Conservation (phyloP, 148 eudicot species). For the Silene uniflora region DNA sequence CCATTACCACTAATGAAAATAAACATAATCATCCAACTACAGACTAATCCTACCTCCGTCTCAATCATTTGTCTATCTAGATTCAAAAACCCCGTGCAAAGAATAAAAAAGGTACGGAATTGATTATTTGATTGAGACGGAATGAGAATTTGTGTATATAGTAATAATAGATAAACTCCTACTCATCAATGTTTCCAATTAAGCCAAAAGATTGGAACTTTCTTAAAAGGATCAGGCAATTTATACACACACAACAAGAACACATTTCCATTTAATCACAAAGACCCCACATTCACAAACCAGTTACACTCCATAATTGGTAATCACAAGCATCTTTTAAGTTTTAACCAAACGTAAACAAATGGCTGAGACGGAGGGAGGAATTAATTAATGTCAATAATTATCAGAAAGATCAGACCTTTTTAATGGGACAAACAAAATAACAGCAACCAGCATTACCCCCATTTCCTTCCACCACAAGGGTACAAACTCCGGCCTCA, state of each 20-base stretch:
- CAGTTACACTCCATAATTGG: too few relatives aligned
- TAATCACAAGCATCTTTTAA: too few relatives aligned
- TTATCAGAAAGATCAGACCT: conserved; percentile 24
- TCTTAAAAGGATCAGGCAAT: not conserved
- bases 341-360: too few relatives aligned
- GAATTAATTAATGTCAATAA: too few relatives aligned
- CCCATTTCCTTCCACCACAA: not conserved
- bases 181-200: not conserved
- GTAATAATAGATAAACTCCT: too few relatives aligned
- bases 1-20: not conserved
- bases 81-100: too few relatives aligned
- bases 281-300: not conserved
- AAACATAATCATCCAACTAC: not conserved
- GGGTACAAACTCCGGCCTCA: conserved; percentile 23
- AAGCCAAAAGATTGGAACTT: conserved; percentile 6
- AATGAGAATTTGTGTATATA: too few relatives aligned
- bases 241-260: not conserved
- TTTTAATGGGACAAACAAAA: conserved; percentile 23
- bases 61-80: too few relatives aligned
- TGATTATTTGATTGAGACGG: too few relatives aligned
- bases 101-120: too few relatives aligned
- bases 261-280: not conserved
- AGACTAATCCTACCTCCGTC: not conserved
- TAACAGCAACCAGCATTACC: conserved; percentile 1
- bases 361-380: too few relatives aligned